phyloP scores from a whole-genome alignment of 2,329 filamentous ascomycete species.

The Samsoniella hepiali region DNA sequence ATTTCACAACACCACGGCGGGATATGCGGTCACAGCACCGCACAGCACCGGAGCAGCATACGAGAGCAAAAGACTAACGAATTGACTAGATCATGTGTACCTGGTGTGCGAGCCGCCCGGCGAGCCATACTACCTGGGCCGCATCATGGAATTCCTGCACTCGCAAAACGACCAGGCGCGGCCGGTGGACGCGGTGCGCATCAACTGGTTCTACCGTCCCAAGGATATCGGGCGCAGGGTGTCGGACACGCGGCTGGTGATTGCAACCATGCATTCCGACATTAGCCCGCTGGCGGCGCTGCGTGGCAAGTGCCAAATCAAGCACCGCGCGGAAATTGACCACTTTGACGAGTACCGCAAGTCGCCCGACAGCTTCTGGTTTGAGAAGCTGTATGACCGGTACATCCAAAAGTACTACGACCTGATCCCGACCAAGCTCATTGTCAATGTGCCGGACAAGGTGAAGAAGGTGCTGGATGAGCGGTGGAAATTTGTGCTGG shows the following conservation, averaged over 20 bases:
- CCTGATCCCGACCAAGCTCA: conserved; percentile 83
- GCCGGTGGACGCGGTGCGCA: conserved; percentile 79
- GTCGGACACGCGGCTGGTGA: conserved; percentile 85
- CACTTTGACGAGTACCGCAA: conserved; percentile 83
- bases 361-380: conserved; percentile 87
- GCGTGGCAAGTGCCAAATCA: conserved; percentile 88
- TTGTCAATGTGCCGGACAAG: conserved; percentile 92
- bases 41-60: neutral
- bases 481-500: conserved; percentile 92
- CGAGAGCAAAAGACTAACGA: conserved; percentile 1
- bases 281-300: conserved; percentile 87
- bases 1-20: conserved; percentile 18
- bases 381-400: conserved; percentile 93
- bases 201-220: conserved; percentile 98
- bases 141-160: conserved; percentile 97
- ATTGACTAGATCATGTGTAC: conserved; percentile 70
- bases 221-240: conserved; percentile 93
- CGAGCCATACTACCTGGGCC: conserved; percentile 94
- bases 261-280: conserved; percentile 98
- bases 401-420: conserved; percentile 99
- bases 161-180: conserved; percentile 67
- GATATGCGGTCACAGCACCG: neutral
- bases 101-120: conserved; percentile 95
- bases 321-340: conserved; percentile 80
- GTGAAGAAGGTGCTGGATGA: conserved; percentile 96